Evolutionary conservation across 2,329 filamentous ascomycete species (phyloP).

Genomic region (Alternaria sp.): DNA sequence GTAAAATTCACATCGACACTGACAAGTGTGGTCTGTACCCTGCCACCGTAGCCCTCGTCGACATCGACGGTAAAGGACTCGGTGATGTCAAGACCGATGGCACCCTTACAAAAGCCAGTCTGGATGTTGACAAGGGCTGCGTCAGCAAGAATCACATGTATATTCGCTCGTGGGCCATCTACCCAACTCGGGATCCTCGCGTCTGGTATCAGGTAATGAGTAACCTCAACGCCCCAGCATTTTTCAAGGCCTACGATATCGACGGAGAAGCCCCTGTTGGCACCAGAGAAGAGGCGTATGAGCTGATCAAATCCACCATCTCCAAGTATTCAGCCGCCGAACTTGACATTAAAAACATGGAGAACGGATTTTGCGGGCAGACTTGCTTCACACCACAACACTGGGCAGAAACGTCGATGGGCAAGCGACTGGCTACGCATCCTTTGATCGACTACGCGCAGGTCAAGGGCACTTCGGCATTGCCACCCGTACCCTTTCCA

Average conservation of each 20-base stretch:
- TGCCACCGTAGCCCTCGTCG: conserved; percentile 18
- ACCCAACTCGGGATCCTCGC: conserved; percentile 54
- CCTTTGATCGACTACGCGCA: conserved; percentile 51
- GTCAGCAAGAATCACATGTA: not conserved
- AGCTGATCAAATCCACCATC: conserved; percentile 21
- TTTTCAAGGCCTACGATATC: conserved; percentile 56
- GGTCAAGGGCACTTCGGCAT: conserved; percentile 18
- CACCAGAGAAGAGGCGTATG: conserved; percentile 29
- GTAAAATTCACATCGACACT: not conserved
- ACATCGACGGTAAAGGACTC: not conserved
- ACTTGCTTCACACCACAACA: conserved; percentile 54
- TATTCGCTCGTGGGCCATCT: conserved; percentile 38
- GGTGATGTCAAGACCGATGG: not conserved
- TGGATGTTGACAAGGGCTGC: not conserved
- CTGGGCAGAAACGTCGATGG: conserved; percentile 55
- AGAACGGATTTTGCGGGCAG: conserved; percentile 43
- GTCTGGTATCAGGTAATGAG: conserved; percentile 61
- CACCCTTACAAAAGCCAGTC: conserved; percentile 10
- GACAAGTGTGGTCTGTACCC: conserved; percentile 19
- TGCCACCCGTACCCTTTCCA: conserved; percentile 31
- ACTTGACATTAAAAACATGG: conserved; percentile 24
- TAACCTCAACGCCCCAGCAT: conserved; percentile 53
- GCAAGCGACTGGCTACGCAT: conserved; percentile 50
- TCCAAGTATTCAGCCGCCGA: conserved; percentile 44
- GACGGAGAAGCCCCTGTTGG: conserved; percentile 31